These are phyloP conservation scores for Sphenostylis stenocarpa DNA, from an alignment of 306 rosid species.

Conservation along the genomic window DNA sequence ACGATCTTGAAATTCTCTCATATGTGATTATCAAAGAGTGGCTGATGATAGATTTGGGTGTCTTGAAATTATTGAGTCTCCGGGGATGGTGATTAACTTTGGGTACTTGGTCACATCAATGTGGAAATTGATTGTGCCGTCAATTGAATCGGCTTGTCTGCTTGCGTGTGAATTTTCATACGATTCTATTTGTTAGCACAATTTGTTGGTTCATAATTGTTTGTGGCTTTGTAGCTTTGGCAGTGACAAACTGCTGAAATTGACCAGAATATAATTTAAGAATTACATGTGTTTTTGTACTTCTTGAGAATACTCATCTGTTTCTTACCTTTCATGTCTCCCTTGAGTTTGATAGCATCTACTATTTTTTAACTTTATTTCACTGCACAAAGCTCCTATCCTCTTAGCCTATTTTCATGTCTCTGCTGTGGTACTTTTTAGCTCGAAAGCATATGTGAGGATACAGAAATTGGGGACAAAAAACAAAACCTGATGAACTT, in stretches of 20 bases:
- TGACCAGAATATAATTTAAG: neutral
- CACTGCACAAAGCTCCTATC: neutral
- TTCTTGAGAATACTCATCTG: neutral
- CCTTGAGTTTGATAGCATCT: slow-evolving; percentile 17
- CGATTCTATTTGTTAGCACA: neutral
- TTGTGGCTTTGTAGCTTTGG: neutral
- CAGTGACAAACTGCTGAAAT: neutral
- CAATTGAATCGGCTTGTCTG: neutral
- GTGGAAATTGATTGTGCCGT: neutral
- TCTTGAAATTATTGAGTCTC: neutral
- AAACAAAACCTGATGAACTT: slow-evolving; percentile 53
- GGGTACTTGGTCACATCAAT: neutral
- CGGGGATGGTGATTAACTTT: neutral
- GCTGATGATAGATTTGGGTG: neutral
- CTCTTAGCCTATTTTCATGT: neutral
- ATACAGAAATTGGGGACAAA: slow-evolving; percentile 57
- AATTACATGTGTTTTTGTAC: neutral
- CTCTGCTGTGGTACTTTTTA: slow-evolving; percentile 34
- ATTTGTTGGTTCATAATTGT: slow-evolving; percentile 7
- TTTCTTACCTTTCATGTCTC: slow-evolving; percentile 12
- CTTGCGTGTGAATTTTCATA: neutral
- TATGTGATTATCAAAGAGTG: slow-evolving; percentile 29
- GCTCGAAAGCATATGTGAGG: slow-evolving; percentile 93
- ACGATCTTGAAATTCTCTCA: slow-evolving; percentile 27
- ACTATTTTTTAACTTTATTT: neutral